phyloP scores from a whole-genome alignment of 1,284 basidiomycete species.

The Porogramme epimiltina region DNA sequence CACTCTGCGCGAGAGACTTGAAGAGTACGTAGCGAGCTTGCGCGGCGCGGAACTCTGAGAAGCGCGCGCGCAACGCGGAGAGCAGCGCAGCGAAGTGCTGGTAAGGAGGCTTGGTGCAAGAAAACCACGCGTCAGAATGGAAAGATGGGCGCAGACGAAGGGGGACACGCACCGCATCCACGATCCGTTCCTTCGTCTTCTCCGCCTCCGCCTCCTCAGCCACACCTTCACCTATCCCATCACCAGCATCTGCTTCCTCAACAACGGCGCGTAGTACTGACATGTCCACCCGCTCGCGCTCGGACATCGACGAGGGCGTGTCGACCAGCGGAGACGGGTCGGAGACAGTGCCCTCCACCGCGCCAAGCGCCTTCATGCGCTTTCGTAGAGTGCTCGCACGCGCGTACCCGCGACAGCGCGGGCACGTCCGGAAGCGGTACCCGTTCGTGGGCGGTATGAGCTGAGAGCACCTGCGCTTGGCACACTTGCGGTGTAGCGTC shows the following conservation, averaged over 20 bases:
- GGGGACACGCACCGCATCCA: conserved; percentile 8
- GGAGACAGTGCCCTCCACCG: neutral
- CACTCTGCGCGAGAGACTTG: conserved; percentile 21
- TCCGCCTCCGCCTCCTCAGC: neutral
- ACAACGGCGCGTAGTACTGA: neutral
- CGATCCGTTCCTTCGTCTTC: neutral
- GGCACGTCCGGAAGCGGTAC: conserved; percentile 40
- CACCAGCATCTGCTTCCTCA: neutral
- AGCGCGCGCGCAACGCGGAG: conserved; percentile 37
- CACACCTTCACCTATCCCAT: neutral
- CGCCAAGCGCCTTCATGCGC: neutral
- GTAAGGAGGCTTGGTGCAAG: conserved; percentile 36
- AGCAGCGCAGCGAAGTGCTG: conserved; percentile 39
- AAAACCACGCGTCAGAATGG: neutral
- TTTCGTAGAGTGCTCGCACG: conserved; percentile 11
- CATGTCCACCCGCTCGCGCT: too few relatives aligned
- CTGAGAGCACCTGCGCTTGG: conserved; percentile 34
- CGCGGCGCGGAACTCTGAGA: conserved; percentile 41
- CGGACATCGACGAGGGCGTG: too few relatives aligned
- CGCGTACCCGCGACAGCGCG: conserved; percentile 28
- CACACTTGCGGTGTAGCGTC: conserved; percentile 32
- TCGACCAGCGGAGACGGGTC: neutral
- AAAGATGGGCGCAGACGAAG: too few relatives aligned
- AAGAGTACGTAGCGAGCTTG: conserved; percentile 41
- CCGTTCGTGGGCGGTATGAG: conserved; percentile 37